Conservation (phyloP, 108 stramenopile genomes). For the Mayamaea pseudoterrestris region DNA sequence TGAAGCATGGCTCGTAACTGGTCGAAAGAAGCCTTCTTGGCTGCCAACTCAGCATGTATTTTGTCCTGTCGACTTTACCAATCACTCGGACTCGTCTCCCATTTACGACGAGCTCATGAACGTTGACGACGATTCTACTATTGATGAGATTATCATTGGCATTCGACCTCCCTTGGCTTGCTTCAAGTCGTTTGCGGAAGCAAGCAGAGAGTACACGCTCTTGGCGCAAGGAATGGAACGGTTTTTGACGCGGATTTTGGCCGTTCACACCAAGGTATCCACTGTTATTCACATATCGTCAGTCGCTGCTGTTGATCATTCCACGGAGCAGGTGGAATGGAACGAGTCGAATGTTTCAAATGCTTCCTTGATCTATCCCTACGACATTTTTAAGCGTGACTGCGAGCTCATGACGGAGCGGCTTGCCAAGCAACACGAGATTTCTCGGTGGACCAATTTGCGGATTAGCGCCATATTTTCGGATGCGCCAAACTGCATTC, state of each 20-base stretch:
- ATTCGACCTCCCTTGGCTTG: slow-evolving; percentile 10
- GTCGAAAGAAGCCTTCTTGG: no score
- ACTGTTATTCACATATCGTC: slow-evolving; percentile 15
- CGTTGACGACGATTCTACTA: neutral
- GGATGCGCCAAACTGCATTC: slow-evolving; percentile 13
- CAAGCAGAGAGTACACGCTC: neutral
- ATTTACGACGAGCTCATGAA: no score
- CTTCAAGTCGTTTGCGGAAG: neutral
- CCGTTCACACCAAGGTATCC: neutral
- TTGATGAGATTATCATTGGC: slow-evolving; percentile 7
- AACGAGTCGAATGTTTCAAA: no score
- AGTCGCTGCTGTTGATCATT: slow-evolving; percentile 17
- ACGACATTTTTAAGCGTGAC: slow-evolving; percentile 18
- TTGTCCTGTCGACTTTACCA: neutral
- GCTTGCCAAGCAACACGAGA: no score
- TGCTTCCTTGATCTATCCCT: slow-evolving; percentile 2
- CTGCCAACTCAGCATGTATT: no score
- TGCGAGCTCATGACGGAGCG: slow-evolving; percentile 7
- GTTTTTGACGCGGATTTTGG: slow-evolving; percentile 2
- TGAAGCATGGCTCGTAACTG: no score
- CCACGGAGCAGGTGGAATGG: slow-evolving; percentile 5
- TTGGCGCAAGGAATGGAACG: slow-evolving; percentile 8
- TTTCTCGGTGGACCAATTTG: slow-evolving; percentile 3
- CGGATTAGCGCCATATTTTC: slow-evolving; percentile 23
- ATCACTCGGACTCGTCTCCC: no score